A percentile compares a stretch with the other conserved stretches of the same genome.
phyloP scores from a whole-genome alignment of 2,329 filamentous ascomycete genomes.

The Pseudofabraea citricarpa region DNA sequence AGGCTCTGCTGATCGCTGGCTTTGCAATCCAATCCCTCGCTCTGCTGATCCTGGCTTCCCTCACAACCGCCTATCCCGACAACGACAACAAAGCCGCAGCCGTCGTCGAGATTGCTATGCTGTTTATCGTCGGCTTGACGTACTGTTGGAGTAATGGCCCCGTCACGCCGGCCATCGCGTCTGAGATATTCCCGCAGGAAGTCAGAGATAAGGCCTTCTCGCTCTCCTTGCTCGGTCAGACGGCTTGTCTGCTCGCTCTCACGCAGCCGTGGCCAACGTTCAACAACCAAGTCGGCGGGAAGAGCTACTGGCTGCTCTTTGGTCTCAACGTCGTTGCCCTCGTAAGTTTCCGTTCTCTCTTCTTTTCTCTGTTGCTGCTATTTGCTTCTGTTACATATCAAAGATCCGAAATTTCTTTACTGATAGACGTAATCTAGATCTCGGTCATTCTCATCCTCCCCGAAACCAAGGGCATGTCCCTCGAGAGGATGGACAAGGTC shows the following conservation, averaged over 20 bases:
- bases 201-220: constrained; percentile 35
- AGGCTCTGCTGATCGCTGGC: constrained; percentile 29
- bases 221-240: constrained; percentile 31
- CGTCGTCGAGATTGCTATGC: constrained; percentile 34
- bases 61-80: constrained; percentile 33
- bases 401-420: constrained; percentile 1
- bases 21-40: constrained; percentile 33
- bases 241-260: constrained; percentile 31
- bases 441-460: constrained; percentile 27
- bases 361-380: not conserved
- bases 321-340: constrained; percentile 31
- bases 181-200: constrained; percentile 36
- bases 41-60: constrained; percentile 31
- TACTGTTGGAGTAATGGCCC: constrained; percentile 38
- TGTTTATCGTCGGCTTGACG: constrained; percentile 37
- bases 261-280: constrained; percentile 36
- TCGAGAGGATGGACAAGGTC: constrained; percentile 8
- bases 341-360: constrained; percentile 10
- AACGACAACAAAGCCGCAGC: constrained; percentile 33
- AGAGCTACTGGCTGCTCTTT: constrained; percentile 36
- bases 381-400: not conserved
- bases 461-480: constrained; percentile 7
- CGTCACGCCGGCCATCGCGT: constrained; percentile 29
- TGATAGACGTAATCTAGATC: constrained; percentile 15
- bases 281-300: constrained; percentile 31